Percentiles rank a stretch among this genome's conserved stretches.
Conservation (phyloP, 2,329 filamentous ascomycete genomes). For the Talaromyces sp. region DNA sequence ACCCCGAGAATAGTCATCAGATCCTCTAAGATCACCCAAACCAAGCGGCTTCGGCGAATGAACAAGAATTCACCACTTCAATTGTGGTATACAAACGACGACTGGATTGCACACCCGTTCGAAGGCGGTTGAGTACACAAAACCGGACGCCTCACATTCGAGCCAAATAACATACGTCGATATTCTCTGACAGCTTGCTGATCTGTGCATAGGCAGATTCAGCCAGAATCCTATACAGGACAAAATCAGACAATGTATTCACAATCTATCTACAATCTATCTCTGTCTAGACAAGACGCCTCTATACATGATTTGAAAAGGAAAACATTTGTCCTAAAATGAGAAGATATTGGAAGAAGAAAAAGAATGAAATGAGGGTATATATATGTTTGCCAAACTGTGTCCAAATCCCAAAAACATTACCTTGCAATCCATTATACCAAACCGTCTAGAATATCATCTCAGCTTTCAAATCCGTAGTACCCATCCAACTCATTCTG, state of each 20-base stretch:
- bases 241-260: neutral
- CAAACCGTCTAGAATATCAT: neutral
- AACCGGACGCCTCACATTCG: neutral
- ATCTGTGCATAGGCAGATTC: neutral
- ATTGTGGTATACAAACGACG: too few relatives aligned
- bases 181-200: neutral
- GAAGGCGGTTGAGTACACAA: neutral
- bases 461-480: neutral
- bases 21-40: too few relatives aligned
- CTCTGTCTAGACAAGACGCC: neutral
- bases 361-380: neutral
- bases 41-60: too few relatives aligned
- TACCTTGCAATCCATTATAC: neutral
- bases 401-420: neutral
- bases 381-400: neutral
- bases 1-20: too few relatives aligned
- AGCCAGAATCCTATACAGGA: neutral
- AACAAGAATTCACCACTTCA: too few relatives aligned
- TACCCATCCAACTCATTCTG: neutral
- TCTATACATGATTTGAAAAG: neutral
- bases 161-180: neutral
- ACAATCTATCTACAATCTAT: neutral
- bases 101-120: neutral
- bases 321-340: neutral
- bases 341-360: neutral